Conservation (phyloP, 2,329 filamentous ascomycete species). For the Taxawa tesnikishii region DNA sequence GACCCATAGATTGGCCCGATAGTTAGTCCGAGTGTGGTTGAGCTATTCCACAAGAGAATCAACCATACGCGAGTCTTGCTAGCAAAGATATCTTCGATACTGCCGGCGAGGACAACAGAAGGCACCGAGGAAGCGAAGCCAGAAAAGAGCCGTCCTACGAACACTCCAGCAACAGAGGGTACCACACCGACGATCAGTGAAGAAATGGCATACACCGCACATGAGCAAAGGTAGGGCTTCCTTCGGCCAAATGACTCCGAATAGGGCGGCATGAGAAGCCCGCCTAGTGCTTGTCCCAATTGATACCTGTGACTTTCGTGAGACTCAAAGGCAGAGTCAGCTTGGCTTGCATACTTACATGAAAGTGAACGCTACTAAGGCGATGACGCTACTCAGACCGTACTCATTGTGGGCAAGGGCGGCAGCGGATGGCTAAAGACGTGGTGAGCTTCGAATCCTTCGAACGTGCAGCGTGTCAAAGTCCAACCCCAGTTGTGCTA, state of each 20-base stretch:
- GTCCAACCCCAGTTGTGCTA: no score
- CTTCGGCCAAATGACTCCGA: conserved; percentile 26
- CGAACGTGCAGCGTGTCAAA: no score
- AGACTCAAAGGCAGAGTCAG: no score
- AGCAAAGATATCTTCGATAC: conserved; percentile 39
- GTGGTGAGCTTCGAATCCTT: no score
- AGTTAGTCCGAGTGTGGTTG: conserved; percentile 30
- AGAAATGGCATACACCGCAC: conserved; percentile 19
- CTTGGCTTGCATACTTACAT: no score
- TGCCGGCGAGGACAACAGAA: conserved; percentile 34
- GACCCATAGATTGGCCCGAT: conserved; percentile 32
- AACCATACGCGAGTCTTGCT: conserved; percentile 32
- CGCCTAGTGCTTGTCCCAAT: conserved; percentile 25
- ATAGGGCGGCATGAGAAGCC: conserved; percentile 25
- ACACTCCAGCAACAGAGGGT: conserved; percentile 22
- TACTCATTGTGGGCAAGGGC: no score
- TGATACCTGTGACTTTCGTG: no score
- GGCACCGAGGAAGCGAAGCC: conserved; percentile 36
- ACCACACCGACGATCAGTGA: conserved; percentile 27
- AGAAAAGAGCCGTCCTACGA: conserved; percentile 30
- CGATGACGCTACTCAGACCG: no score
- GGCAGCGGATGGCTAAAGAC: no score
- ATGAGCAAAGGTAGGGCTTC: conserved; percentile 22
- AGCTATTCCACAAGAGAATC: conserved; percentile 32
- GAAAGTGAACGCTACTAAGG: no score